These are phyloP conservation scores for Phytophthora constricta DNA, from an alignment of 352 stramenopile species.

Conservation along the genomic window DNA sequence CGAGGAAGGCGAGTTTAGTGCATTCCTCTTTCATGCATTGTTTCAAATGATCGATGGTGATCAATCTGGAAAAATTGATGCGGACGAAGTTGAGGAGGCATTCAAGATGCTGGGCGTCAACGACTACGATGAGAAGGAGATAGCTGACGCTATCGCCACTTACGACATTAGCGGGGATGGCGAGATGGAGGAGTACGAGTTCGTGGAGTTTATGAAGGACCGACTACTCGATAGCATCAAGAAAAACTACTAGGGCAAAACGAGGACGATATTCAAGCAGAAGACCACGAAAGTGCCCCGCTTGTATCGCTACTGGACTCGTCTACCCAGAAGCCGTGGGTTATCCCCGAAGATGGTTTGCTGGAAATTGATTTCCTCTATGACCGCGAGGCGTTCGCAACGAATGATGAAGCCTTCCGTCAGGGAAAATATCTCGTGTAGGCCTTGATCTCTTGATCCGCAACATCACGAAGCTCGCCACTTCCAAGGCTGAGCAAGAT, in stretches of 20 bases:
- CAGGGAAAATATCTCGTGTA: slow-evolving; percentile 68
- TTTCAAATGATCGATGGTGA: slow-evolving; percentile 84
- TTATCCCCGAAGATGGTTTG: slow-evolving; percentile 61
- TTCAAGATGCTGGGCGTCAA: slow-evolving; percentile 75
- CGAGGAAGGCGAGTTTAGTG: slow-evolving; percentile 65
- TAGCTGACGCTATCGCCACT: slow-evolving; percentile 61
- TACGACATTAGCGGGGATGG: slow-evolving; percentile 81
- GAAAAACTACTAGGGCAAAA: slow-evolving; percentile 43
- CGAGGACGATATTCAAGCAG: slow-evolving; percentile 4
- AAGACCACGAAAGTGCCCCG: slow-evolving; percentile 8
- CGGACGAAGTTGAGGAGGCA: slow-evolving; percentile 71
- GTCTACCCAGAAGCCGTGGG: slow-evolving; percentile 67
- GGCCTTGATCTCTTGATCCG: slow-evolving; percentile 78
- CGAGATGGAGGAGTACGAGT: slow-evolving; percentile 85
- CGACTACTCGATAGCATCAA: slow-evolving; percentile 69
- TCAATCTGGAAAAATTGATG: slow-evolving; percentile 78
- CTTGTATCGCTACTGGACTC: slow-evolving; percentile 53
- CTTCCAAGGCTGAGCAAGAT: slow-evolving; percentile 70
- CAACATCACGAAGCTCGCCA: slow-evolving; percentile 64
- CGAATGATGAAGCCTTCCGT: slow-evolving; percentile 56
- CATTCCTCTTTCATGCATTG: slow-evolving; percentile 76
- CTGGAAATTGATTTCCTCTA: slow-evolving; percentile 86
- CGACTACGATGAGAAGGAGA: slow-evolving; percentile 69
- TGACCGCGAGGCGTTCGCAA: slow-evolving; percentile 72
- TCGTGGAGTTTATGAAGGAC: slow-evolving; percentile 83